These are phyloP conservation scores for Trichoderma endophyticum DNA, from an alignment of 2,329 filamentous ascomycete species.

Conservation along the genomic window DNA sequence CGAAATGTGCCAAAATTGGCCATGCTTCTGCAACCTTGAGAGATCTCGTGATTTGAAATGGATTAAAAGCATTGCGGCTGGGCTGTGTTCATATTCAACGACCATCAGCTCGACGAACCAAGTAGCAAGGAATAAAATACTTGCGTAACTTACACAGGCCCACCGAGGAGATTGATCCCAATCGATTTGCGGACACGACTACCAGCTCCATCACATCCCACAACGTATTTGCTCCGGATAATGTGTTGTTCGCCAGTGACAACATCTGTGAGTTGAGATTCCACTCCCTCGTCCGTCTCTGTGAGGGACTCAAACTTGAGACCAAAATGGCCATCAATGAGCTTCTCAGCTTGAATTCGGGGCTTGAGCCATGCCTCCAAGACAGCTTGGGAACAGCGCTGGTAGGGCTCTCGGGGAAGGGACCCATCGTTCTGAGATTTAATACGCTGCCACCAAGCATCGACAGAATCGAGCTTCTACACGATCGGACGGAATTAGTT, in stretches of 20 bases:
- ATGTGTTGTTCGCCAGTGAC: slow-evolving; percentile 2
- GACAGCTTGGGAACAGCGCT: slow-evolving; percentile 9
- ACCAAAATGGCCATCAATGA: slow-evolving; percentile 3
- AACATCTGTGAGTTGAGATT: not conserved
- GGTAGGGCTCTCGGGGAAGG: not conserved
- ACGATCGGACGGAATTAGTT: not conserved
- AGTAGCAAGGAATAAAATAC: not conserved
- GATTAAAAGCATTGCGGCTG: not conserved
- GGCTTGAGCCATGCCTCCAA: slow-evolving; percentile 9
- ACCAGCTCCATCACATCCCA: slow-evolving; percentile 6
- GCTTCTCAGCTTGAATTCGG: not conserved
- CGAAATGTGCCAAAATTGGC: slow-evolving; percentile 1
- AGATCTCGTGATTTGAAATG: slow-evolving; percentile 7
- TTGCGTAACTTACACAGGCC: not conserved
- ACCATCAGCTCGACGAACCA: not conserved
- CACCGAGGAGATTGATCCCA: slow-evolving; percentile 4
- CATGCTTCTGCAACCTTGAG: not conserved
- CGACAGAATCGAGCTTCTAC: not conserved
- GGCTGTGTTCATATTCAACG: not conserved
- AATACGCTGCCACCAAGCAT: not conserved
- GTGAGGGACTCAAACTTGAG: slow-evolving; percentile 1
- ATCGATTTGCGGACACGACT: slow-evolving; percentile 1
- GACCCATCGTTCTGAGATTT: slow-evolving; percentile 1
- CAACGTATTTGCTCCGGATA: not conserved
- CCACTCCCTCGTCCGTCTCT: slow-evolving; percentile 6